phyloP scores from a whole-genome alignment of 1,284 basidiomycete species.

The Microbotryum intermedium region DNA sequence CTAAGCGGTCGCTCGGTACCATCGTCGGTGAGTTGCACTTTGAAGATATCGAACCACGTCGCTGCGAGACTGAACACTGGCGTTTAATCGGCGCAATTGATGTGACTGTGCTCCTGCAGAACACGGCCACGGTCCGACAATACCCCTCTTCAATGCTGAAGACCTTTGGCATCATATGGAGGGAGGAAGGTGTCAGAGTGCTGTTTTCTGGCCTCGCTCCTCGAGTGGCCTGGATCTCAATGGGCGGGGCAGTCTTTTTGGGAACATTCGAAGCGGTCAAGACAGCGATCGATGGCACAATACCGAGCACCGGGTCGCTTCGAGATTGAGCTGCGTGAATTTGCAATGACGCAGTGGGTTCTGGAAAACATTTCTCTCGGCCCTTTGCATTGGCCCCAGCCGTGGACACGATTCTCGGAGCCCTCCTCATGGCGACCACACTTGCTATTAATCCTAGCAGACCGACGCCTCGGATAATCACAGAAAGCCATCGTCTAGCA shows the following conservation, averaged over 20 bases:
- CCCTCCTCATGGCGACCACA: too few species aligned
- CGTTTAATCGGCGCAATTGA: neutral
- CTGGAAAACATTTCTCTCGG: too few species aligned
- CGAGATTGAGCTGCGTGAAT: too few species aligned
- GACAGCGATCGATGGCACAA: constrained; percentile 1
- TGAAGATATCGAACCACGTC: neutral
- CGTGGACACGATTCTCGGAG: too few species aligned
- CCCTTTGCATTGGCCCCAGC: too few species aligned
- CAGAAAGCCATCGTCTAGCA: too few species aligned
- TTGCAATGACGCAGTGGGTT: too few species aligned
- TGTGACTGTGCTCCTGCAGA: constrained; percentile 9
- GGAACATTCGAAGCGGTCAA: constrained; percentile 66
- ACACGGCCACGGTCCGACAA: neutral
- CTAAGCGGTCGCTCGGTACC: constrained; percentile 40
- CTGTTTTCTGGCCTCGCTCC: constrained; percentile 84
- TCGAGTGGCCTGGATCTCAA: constrained; percentile 88
- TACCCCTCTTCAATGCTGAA: constrained; percentile 33
- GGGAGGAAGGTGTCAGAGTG: constrained; percentile 61
- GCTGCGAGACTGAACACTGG: neutral
- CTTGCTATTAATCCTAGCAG: too few species aligned
- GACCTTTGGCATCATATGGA: constrained; percentile 52
- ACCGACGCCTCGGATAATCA: too few species aligned
- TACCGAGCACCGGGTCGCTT: too few species aligned
- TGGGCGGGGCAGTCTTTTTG: constrained; percentile 92
- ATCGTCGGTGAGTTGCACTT: neutral